Evolutionary conservation across 2,329 filamentous ascomycete genomes (phyloP), one percentile per base, ranked within the genome.

Genomic region (Metarhizium rileyi): DNA sequence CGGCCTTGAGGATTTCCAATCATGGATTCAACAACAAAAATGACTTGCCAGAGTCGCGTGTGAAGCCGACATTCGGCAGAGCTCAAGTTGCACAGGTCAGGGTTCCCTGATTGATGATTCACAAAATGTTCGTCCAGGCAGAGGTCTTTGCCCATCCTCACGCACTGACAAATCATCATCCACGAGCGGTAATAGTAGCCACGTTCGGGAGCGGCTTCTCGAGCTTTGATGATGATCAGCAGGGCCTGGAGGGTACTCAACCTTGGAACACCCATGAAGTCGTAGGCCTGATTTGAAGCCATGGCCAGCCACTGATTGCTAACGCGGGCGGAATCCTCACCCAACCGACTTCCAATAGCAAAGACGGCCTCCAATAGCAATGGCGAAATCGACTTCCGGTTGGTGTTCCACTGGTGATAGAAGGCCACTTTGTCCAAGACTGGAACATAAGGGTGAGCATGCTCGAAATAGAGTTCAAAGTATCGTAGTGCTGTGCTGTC

Each of bases 181-280:
- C 93, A 97, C 0, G 93, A 97, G 35, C 91, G 84, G 68, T 93
- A 97, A 66, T 93, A 97, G 63, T 97, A 97, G 1, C 93, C 93
- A 52, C 88, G 83, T 62, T 95, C 95, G 0, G 91, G 90, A 9
- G 86, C 83, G n/a, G 87, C 86, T 66, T 97, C 91, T 54, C 90
- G 80, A 1, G 91, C 93, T 66, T 97, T 97, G 42, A 96, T 71
- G 18, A 96, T 76, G 41, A 97, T 83, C 42, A 96, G 70, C 53
- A 95, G 73, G 3, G 90, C 91, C 68, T 97, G 91, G 10, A 97
- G 83, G 0, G 93, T 97, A 67, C 89, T 96, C 44, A 97, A 63
- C 44, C 91, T 79, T 2, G 91, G 90, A 23, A 91, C 82, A 60
- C 96, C 91, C 78, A 95, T 90, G 65, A 96, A 97, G 46, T 86